These are phyloP conservation scores for Fusarium duplospermum DNA, from an alignment of 2,329 filamentous ascomycete species.

Conservation along the genomic window DNA sequence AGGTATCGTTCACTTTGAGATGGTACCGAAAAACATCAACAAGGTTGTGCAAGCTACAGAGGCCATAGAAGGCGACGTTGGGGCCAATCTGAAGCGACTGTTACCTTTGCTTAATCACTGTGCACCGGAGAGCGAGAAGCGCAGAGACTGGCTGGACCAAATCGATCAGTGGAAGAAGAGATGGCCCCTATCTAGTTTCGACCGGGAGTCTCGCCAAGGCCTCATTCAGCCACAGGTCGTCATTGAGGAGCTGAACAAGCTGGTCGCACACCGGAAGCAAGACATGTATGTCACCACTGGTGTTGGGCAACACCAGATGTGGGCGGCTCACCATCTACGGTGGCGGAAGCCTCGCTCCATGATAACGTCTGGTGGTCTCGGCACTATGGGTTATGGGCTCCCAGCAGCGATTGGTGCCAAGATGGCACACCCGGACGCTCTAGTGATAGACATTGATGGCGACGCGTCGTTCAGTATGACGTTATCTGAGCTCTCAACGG, in stretches of 20 bases:
- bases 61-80: conserved; percentile 95
- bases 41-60: conserved; percentile 98
- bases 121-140: conserved; percentile 71
- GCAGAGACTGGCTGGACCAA: conserved; percentile 82
- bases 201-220: conserved; percentile 78
- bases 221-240: conserved; percentile 94
- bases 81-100: conserved; percentile 79
- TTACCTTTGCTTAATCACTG: conserved; percentile 76
- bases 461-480: conserved; percentile 99
- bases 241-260: conserved; percentile 88
- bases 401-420: conserved; percentile 96
- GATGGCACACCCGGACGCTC: conserved; percentile 77
- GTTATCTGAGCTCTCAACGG: conserved; percentile 91
- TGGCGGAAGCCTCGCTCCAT: conserved; percentile 93
- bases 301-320: conserved; percentile 99
- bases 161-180: conserved; percentile 92
- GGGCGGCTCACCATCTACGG: conserved; percentile 95
- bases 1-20: conserved; percentile 97
- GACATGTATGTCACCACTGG: conserved; percentile 91
- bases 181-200: conserved; percentile 87
- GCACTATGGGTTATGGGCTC: conserved; percentile 89
- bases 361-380: conserved; percentile 95
- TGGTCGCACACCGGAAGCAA: conserved; percentile 83
- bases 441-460: conserved; percentile 96
- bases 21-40: conserved; percentile 99